phyloP scores from a whole-genome alignment of 2,329 filamentous ascomycete genomes.

The Fusarium sp. region DNA sequence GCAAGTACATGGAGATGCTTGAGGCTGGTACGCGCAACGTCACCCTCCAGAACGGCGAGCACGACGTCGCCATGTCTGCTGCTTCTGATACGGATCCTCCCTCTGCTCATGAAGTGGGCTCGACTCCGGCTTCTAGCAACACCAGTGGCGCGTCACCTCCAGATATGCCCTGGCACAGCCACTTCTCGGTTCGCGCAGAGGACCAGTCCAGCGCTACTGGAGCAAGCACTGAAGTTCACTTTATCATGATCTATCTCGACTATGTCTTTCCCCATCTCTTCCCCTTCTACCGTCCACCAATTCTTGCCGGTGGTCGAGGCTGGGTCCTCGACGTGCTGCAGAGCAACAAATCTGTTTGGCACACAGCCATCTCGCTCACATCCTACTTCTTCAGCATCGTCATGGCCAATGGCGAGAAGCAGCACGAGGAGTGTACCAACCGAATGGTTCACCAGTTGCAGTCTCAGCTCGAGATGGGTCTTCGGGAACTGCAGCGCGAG shows the following conservation, averaged over 20 bases:
- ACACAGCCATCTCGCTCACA: conserved; percentile 67
- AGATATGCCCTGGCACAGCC: conserved; percentile 49
- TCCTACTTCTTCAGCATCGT: conserved; percentile 68
- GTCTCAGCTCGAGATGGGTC: conserved; percentile 57
- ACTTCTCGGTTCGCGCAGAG: conserved; percentile 40
- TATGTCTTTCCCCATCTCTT: conserved; percentile 72
- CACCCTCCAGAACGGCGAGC: conserved; percentile 23
- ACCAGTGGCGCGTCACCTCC: conserved; percentile 48
- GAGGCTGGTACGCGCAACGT: conserved; percentile 49
- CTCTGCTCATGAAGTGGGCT: conserved; percentile 38
- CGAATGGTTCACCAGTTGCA: conserved; percentile 56
- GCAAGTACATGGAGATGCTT: conserved; percentile 60
- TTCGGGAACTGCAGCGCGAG: conserved; percentile 58
- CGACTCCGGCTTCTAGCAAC: conserved; percentile 48
- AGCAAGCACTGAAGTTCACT: conserved; percentile 52
- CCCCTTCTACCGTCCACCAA: conserved; percentile 69
- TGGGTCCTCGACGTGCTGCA: conserved; percentile 71
- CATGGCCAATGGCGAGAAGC: conserved; percentile 49
- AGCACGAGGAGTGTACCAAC: conserved; percentile 51
- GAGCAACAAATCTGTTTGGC: conserved; percentile 68
- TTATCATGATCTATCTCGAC: conserved; percentile 71
- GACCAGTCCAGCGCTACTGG: conserved; percentile 37
- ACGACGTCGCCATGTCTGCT: conserved; percentile 27
- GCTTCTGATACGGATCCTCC: conserved; percentile 46
- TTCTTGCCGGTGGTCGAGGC: conserved; percentile 67